Evolutionary conservation across 345 rosid species (phyloP), one percentile per base, ranked within the genome.

Genomic region (Camelina laxa): DNA sequence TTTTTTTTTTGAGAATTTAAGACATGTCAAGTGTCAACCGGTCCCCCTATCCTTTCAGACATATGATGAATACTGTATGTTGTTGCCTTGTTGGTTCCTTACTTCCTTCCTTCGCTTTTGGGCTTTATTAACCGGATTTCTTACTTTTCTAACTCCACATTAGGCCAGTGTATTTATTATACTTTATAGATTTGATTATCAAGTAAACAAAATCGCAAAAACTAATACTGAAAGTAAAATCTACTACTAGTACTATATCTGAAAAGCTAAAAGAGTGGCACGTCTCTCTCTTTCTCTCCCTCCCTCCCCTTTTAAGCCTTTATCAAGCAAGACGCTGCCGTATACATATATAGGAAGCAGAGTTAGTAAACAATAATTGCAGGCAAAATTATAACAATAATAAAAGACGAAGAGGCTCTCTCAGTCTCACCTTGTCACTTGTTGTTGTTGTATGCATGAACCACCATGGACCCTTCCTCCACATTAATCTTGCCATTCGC

Each of bases 391-490:
- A 54, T 13, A 1, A 14, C 2, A 12, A 53, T n/a, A 55, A 17
- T 0, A 19, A 5, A 14, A 35, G 14, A 35, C 21, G n/a, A 9
- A 21, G 17, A 50, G 41, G n/a, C 10, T 24, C 5, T 35, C 9
- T 35, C 9, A 77, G 3, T 35, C 9, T 35, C 9, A 77, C 80
- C 76, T 77, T 70, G 30, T 19, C 16, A 59, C 75, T 76, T 39
- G 30, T 27, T 27, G 30, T 27, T 27, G 5, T 27, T 27, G 33
- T 69, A 75, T 91, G 97, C 85, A 94, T 60, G 87, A 91, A 91
- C 97, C 97, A 90, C 97, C 98, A 94, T 30, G 98, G 97, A 63
- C 98, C 98, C 20, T 82, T 78, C 81, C 72, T 88, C 35, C 88
- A 86, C 66, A 77, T 73, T 67, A 90, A 73, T 77, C 97, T 94